Evolutionary conservation across 371 early-diverging fungal genomes (phyloP).

Genomic region (Mucor velutinosus): DNA sequence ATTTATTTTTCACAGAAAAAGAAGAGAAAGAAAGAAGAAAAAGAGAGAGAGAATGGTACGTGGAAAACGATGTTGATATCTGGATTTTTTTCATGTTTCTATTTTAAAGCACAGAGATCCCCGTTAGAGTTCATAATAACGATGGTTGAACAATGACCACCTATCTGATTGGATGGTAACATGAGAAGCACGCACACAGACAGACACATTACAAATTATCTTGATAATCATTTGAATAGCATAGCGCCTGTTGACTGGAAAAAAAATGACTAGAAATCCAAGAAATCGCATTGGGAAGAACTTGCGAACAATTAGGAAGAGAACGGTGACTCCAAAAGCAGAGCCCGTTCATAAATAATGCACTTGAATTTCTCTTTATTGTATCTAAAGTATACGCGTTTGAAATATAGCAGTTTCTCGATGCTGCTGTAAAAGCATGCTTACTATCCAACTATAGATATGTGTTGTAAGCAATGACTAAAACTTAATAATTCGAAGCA

Average conservation of each 20-base stretch:
- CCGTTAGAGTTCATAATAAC: neutral
- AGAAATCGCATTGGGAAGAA: neutral
- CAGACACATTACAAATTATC: neutral
- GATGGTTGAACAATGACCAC: conserved; percentile 5
- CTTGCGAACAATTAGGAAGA: no score
- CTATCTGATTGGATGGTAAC: neutral
- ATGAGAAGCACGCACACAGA: neutral
- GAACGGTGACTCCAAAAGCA: no score
- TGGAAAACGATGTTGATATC: neutral
- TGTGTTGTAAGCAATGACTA: neutral
- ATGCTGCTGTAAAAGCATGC: neutral
- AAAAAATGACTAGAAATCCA: neutral
- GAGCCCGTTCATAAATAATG: neutral
- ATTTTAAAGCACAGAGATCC: conserved; percentile 5
- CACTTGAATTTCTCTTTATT: neutral
- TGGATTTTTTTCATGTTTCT: neutral
- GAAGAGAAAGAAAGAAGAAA: conserved; percentile 6
- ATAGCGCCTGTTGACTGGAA: neutral
- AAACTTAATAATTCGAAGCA: conserved; percentile 10
- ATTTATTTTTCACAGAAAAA: neutral
- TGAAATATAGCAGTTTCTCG: neutral
- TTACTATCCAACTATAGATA: neutral
- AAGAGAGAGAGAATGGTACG: neutral
- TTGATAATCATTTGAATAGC: neutral
- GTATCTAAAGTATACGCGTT: neutral